phyloP scores from a whole-genome alignment of 2,329 filamentous ascomycete species.

The Diaporthe ampelina region DNA sequence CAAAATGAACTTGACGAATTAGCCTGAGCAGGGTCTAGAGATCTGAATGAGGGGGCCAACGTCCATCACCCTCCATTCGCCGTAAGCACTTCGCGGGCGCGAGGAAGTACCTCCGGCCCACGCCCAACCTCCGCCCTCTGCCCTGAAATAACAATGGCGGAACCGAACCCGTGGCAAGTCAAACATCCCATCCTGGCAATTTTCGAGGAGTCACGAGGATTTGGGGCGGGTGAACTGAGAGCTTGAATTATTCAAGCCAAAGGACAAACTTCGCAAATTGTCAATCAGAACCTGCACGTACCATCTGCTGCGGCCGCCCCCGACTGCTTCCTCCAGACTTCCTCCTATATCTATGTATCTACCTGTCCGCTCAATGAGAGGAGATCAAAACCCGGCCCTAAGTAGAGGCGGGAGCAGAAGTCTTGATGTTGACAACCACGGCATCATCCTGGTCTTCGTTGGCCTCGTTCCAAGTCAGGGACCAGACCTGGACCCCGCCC shows the following conservation, averaged over 20 bases:
- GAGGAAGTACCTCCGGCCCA: too few species aligned
- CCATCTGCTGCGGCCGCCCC: neutral
- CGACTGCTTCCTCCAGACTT: neutral
- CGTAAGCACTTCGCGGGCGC: too few species aligned
- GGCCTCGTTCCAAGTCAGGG: slow-evolving; percentile 30
- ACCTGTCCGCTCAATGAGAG: neutral
- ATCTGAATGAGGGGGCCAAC: too few species aligned
- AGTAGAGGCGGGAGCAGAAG: neutral
- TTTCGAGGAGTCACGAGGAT: too few species aligned
- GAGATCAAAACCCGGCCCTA: neutral
- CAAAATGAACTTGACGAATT: too few species aligned
- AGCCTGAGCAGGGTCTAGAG: too few species aligned
- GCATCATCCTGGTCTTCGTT: neutral
- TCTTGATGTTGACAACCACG: slow-evolving; percentile 28
- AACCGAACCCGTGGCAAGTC: too few species aligned
- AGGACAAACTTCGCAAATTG: neutral
- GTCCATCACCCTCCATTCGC: too few species aligned
- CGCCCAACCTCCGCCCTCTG: too few species aligned
- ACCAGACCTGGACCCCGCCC: neutral
- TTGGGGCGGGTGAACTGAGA: too few species aligned
- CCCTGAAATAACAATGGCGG: too few species aligned
- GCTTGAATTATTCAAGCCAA: neutral
- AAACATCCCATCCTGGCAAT: too few species aligned
- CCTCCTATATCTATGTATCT: neutral
- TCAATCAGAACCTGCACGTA: neutral